These are phyloP conservation scores for Strobilomyces confusus DNA, from an alignment of 768 basidiomycete species.

Conservation along the genomic window DNA sequence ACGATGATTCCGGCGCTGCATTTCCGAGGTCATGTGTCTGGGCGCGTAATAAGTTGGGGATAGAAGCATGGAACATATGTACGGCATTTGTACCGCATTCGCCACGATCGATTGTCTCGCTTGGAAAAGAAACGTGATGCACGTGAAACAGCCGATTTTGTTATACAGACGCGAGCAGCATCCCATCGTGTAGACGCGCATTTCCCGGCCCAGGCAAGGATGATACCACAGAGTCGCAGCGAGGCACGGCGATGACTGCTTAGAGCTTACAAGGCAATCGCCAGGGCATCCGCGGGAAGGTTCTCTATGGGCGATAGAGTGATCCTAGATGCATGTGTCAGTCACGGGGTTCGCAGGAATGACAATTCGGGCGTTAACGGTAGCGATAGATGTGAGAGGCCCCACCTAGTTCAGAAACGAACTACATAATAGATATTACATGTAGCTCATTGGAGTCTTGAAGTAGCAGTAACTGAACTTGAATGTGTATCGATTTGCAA, in stretches of 20 bases:
- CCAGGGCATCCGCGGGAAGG: neutral
- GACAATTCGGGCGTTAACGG: no score
- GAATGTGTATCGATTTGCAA: neutral
- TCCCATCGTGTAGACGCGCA: neutral
- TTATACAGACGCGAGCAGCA: neutral
- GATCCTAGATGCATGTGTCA: neutral
- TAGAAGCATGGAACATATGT: neutral
- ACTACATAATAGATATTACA: no score
- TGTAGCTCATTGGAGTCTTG: no score
- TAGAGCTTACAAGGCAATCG: neutral
- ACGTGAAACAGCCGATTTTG: neutral
- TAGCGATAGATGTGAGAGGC: neutral
- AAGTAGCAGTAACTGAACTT: neutral
- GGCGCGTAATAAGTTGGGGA: neutral
- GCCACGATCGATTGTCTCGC: neutral
- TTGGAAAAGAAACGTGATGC: neutral
- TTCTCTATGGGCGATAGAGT: neutral
- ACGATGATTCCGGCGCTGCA: neutral
- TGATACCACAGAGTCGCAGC: neutral
- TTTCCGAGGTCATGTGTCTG: slow-evolving; percentile 12
- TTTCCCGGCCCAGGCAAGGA: neutral
- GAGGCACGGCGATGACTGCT: neutral
- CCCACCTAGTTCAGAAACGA: no score
- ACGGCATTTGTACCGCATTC: slow-evolving; percentile 2
- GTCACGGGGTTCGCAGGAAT: neutral